Conservation (phyloP, 139 green algal species). For the Picochlorum costavermella region DNA sequence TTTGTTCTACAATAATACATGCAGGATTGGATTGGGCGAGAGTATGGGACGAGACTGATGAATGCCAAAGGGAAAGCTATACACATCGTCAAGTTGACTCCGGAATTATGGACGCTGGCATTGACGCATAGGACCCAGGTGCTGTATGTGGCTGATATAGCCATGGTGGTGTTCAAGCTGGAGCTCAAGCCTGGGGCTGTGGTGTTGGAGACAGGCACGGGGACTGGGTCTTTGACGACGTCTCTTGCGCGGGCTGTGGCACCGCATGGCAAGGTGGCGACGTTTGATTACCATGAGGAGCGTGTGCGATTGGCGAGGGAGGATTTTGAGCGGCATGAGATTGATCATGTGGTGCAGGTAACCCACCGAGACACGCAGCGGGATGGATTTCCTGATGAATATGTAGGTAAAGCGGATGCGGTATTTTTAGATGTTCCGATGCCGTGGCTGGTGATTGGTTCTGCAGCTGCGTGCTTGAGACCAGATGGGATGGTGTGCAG, state of each 20-base stretch:
- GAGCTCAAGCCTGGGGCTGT: conserved; percentile 71
- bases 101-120: conserved; percentile 85
- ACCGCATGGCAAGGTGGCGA: conserved; percentile 75
- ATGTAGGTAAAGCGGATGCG: conserved; percentile 40
- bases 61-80: conserved; percentile 48
- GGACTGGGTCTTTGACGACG: conserved; percentile 85
- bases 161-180: conserved; percentile 60
- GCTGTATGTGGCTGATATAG: conserved; percentile 81
- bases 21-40: conserved; percentile 73
- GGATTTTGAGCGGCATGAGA: conserved; percentile 34
- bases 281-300: conserved; percentile 91
- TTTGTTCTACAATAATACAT: neutral
- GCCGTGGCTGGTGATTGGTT: conserved; percentile 69
- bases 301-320: conserved; percentile 10
- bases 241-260: conserved; percentile 79
- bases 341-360: conserved; percentile 29
- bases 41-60: conserved; percentile 60
- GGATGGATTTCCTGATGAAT: conserved; percentile 69
- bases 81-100: conserved; percentile 69
- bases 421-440: conserved; percentile 94
- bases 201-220: conserved; percentile 86
- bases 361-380: conserved; percentile 72
- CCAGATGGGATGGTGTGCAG: conserved; percentile 73
- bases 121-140: conserved; percentile 80
- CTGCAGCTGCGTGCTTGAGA: conserved; percentile 52